Evolutionary conservation across 208 protist genomes (phyloP).

Genomic region (Acanthamoeba healyi): DNA sequence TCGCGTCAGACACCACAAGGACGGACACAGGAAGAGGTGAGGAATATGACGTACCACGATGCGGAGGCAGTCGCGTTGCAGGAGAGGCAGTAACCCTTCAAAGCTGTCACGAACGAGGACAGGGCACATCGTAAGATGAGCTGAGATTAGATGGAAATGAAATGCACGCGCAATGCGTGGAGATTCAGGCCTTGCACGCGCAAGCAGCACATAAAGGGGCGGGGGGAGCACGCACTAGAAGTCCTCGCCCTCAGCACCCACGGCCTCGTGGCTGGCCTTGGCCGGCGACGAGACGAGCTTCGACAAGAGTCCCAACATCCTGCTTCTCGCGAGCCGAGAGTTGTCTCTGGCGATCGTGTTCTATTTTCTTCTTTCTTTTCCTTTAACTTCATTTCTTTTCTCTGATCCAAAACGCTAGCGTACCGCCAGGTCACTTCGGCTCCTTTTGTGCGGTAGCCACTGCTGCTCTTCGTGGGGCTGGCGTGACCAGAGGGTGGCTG

Average conservation of each 20-base stretch:
- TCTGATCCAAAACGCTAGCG: too few species aligned
- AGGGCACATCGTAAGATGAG: background rate
- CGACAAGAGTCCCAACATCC: conserved; percentile 36
- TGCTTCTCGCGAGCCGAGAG: too few species aligned
- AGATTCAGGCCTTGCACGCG: background rate
- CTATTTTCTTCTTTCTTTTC: too few species aligned
- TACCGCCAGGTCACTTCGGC: too few species aligned
- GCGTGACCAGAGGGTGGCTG: too few species aligned
- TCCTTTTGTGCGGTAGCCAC: too few species aligned
- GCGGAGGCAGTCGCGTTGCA: background rate
- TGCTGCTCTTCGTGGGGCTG: too few species aligned
- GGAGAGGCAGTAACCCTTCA: background rate
- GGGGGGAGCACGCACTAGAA: background rate
- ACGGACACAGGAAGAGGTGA: background rate
- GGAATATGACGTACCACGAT: background rate
- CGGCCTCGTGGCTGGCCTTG: background rate
- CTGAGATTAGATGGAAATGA: background rate
- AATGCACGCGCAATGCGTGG: background rate
- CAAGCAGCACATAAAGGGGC: too few species aligned
- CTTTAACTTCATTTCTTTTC: too few species aligned
- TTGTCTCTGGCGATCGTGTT: too few species aligned
- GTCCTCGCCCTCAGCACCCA: background rate
- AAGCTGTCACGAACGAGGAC: background rate
- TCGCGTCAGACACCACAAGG: too few species aligned
- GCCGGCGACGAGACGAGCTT: background rate